Conservation (phyloP, 2,329 filamentous ascomycete species). For the Colletotrichum gloeosporioides region DNA sequence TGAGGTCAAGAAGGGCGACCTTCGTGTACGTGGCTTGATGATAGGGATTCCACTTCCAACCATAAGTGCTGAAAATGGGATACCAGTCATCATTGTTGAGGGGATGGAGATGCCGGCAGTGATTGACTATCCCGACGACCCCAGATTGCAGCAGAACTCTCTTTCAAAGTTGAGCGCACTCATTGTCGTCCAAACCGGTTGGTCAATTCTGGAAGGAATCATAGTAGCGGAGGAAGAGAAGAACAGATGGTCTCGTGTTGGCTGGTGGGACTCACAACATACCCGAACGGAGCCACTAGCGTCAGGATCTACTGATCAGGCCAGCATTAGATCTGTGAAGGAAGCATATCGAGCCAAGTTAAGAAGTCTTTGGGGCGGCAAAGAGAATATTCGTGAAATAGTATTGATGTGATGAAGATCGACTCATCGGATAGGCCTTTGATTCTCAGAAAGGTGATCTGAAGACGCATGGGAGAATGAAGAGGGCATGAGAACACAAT, state of each 20-base stretch:
- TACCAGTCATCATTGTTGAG: neutral
- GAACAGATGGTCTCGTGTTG: neutral
- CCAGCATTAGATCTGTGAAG: neutral
- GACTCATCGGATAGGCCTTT: neutral
- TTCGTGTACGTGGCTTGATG: neutral
- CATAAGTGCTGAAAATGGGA: neutral
- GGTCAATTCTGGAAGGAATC: neutral
- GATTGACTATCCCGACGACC: neutral
- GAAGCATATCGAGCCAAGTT: neutral
- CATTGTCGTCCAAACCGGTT: neutral
- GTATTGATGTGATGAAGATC: neutral
- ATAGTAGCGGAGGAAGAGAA: neutral
- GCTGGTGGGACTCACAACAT: neutral
- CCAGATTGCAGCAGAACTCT: neutral
- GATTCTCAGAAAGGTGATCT: neutral
- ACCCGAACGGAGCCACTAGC: neutral
- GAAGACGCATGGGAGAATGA: too few species aligned
- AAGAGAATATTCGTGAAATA: neutral
- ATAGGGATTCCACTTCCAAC: neutral
- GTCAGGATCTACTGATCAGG: neutral
- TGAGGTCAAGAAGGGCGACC: neutral
- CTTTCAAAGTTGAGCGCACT: neutral
- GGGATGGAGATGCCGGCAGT: neutral
- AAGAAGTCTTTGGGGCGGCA: neutral
- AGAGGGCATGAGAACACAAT: neutral